phyloP scores from a whole-genome alignment of 768 basidiomycete genomes.

The Lentinus tigrinus region DNA sequence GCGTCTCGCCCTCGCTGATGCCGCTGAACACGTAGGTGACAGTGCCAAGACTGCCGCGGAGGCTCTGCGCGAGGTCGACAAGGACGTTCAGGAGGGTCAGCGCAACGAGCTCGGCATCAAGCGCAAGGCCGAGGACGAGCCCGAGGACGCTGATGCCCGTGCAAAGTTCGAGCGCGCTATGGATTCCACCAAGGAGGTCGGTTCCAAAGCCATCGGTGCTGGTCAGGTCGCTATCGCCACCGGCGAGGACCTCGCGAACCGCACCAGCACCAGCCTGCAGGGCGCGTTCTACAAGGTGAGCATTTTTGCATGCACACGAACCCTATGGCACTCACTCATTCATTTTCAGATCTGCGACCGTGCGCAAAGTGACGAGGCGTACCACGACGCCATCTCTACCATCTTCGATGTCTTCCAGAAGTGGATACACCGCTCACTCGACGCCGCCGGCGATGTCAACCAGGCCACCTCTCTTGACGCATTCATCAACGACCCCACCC shows the following conservation, averaged over 20 bases:
- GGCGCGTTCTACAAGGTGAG: constrained; percentile 53
- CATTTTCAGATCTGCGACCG: constrained; percentile 57
- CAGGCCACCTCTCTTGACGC: constrained; percentile 46
- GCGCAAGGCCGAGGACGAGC: constrained; percentile 44
- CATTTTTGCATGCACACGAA: neutral
- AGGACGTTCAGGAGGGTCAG: constrained; percentile 59
- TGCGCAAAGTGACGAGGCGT: constrained; percentile 60
- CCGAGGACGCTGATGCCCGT: constrained; percentile 41
- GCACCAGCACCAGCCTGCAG: constrained; percentile 43
- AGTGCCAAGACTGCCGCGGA: constrained; percentile 53
- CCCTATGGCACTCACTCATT: neutral
- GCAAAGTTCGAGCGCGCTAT: constrained; percentile 64
- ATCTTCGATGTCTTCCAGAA: constrained; percentile 57
- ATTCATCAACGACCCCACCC: constrained; percentile 61
- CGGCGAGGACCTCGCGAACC: constrained; percentile 44
- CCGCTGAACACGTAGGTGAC: constrained; percentile 56
- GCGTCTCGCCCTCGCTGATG: constrained; percentile 64
- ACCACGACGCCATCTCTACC: constrained; percentile 54
- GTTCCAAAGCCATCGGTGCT: constrained; percentile 55
- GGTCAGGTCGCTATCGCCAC: constrained; percentile 43
- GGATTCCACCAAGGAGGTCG: constrained; percentile 60
- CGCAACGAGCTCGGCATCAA: constrained; percentile 57
- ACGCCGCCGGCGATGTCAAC: constrained; percentile 46
- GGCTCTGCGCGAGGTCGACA: constrained; percentile 52
- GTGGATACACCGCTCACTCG: constrained; percentile 52